A percentile compares a stretch with the other conserved stretches of the same genome.
phyloP scores from a whole-genome alignment of 2,329 filamentous ascomycete species.

The Trichoderma sp. region DNA sequence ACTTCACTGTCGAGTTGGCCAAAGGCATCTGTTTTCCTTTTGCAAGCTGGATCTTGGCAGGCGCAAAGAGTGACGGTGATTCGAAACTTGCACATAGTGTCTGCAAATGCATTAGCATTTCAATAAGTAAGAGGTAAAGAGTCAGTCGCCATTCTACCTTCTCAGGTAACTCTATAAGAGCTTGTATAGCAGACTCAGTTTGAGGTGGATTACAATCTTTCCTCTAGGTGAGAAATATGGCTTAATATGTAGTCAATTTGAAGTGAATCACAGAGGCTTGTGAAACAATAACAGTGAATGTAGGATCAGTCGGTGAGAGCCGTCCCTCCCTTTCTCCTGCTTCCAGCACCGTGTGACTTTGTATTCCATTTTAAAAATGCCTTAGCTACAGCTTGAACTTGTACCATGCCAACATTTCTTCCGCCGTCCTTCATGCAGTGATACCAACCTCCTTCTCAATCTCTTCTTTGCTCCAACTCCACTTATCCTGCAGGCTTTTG shows the following conservation, averaged over 20 bases:
- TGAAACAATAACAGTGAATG: slow-evolving; percentile 4
- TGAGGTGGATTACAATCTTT: no score
- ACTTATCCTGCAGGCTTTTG: slow-evolving; percentile 49
- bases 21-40: background rate
- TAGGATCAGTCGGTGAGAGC: background rate
- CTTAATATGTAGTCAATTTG: background rate
- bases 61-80: background rate
- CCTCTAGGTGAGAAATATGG: no score
- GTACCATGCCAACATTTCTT: background rate
- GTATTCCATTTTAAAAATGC: background rate
- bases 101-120: background rate
- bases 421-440: background rate
- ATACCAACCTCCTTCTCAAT: slow-evolving; percentile 44
- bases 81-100: background rate
- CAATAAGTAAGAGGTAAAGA: background rate
- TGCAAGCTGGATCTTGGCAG: background rate
- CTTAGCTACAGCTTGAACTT: background rate
- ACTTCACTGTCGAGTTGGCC: background rate
- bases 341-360: background rate
- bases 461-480: slow-evolving; percentile 46
- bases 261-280: background rate
- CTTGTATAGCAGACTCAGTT: background rate
- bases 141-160: background rate
- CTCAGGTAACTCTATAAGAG: no score
- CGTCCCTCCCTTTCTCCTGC: background rate